Evolutionary conservation across 139 green algal species (phyloP).

Genomic region (Tetradesmus lagerheimii): DNA sequence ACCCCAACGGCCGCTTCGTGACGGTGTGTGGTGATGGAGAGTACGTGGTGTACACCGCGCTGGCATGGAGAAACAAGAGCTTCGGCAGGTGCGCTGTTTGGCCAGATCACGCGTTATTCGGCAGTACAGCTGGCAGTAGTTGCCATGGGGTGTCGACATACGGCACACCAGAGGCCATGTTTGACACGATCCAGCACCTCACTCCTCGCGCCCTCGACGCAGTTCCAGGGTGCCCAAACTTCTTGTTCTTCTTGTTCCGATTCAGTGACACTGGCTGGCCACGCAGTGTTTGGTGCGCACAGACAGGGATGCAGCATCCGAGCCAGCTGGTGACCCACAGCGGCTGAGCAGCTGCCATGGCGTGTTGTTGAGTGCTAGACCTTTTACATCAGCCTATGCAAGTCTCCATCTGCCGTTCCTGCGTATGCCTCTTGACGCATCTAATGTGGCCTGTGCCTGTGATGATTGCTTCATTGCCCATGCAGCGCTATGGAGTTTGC

Average conservation of each 20-base stretch:
- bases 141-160: too few species aligned
- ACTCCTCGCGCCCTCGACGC: too few species aligned
- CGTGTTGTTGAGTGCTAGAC: not conserved
- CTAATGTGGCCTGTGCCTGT: not conserved
- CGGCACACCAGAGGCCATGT: too few species aligned
- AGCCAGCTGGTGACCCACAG: not conserved
- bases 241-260: too few species aligned
- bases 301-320: too few species aligned
- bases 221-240: too few species aligned
- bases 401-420: not conserved
- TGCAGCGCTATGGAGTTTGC: slow-evolving; percentile 89
- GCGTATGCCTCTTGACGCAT: not conserved
- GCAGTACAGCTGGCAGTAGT: too few species aligned
- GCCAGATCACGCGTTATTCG: too few species aligned
- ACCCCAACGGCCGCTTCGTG: slow-evolving; percentile 98
- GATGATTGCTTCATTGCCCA: not conserved
- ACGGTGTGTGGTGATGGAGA: slow-evolving; percentile 94
- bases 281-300: too few species aligned
- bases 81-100: slow-evolving; percentile 77
- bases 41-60: slow-evolving; percentile 99
- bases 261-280: too few species aligned
- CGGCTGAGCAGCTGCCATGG: not conserved
- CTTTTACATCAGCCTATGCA: not conserved
- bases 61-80: slow-evolving; percentile 99
- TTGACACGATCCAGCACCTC: too few species aligned